Conservation (phyloP, 1,139 yeast genomes). For the Hansenula sp. region DNA sequence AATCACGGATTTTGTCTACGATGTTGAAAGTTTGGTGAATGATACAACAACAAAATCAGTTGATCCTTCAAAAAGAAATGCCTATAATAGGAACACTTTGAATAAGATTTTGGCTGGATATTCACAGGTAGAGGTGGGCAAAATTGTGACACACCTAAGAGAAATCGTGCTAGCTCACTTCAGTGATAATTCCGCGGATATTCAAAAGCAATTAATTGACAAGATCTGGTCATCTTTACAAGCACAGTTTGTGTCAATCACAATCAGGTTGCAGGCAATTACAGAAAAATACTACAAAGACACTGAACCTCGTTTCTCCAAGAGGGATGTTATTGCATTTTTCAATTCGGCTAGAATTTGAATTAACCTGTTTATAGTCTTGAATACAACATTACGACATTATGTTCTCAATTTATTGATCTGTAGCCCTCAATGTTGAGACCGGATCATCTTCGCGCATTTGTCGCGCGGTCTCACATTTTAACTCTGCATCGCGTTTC, state of each 20-base stretch:
- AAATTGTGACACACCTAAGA: slow-evolving; percentile 53
- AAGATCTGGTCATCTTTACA: slow-evolving; percentile 51
- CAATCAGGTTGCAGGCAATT: slow-evolving; percentile 35
- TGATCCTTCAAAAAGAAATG: slow-evolving; percentile 59
- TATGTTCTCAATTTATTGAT: neutral
- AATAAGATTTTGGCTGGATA: slow-evolving; percentile 53
- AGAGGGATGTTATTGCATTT: slow-evolving; percentile 38
- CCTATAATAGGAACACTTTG: slow-evolving; percentile 57
- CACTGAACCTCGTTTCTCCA: slow-evolving; percentile 34
- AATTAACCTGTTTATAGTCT: too few species aligned
- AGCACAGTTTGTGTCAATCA: slow-evolving; percentile 43
- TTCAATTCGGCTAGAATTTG: slow-evolving; percentile 28
- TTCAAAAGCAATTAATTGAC: slow-evolving; percentile 34
- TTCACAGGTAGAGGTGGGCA: slow-evolving; percentile 54
- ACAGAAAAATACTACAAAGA: slow-evolving; percentile 43
- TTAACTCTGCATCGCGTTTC: neutral
- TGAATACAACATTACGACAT: neutral
- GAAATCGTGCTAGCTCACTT: slow-evolving; percentile 60
- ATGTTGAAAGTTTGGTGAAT: slow-evolving; percentile 51
- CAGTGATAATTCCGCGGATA: slow-evolving; percentile 30
- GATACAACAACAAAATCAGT: slow-evolving; percentile 25
- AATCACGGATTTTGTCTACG: slow-evolving; percentile 63
- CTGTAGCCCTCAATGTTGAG: neutral
- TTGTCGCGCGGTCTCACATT: neutral
- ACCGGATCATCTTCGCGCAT: neutral